Percentiles rank a stretch among this genome's conserved stretches.
These are phyloP conservation scores for Fusarium torulosum DNA, from an alignment of 2,329 filamentous ascomycete genomes.

Conservation along the genomic window DNA sequence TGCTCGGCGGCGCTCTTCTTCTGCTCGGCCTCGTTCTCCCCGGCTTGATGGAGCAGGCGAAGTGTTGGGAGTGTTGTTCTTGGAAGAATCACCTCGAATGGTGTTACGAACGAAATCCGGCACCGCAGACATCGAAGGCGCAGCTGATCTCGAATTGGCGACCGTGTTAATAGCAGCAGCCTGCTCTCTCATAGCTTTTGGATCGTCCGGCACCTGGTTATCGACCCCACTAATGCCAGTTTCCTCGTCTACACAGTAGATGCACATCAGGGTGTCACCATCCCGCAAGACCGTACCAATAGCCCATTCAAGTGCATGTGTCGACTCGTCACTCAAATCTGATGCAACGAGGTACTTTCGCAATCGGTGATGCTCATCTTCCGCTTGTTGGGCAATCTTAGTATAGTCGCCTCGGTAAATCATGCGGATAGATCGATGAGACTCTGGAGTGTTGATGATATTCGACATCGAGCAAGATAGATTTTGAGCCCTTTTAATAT, in stretches of 20 bases:
- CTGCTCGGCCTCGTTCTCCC: conserved; percentile 69
- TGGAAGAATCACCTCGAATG: conserved; percentile 51
- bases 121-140: conserved; percentile 51
- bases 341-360: conserved; percentile 96
- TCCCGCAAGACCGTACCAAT: conserved; percentile 95
- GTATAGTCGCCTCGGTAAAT: conserved; percentile 90
- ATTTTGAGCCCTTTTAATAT: conserved; percentile 89
- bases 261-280: conserved; percentile 91
- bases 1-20: conserved; percentile 83
- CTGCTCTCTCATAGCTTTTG: conserved; percentile 80
- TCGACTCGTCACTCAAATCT: conserved; percentile 92
- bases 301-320: conserved; percentile 96
- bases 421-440: conserved; percentile 86
- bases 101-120: conserved; percentile 52
- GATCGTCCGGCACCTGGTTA: conserved; percentile 76
- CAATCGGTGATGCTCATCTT: conserved; percentile 81
- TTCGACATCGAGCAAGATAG: conserved; percentile 84
- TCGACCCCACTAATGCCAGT: conserved; percentile 65
- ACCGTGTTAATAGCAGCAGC: conserved; percentile 78
- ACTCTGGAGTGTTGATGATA: conserved; percentile 79
- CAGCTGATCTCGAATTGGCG: conserved; percentile 55
- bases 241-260: conserved; percentile 95
- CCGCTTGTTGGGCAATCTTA: conserved; percentile 80
- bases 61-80: conserved; percentile 53
- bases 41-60: conserved; percentile 63